Conservation (phyloP, 306 rosid genomes). For the Malus asiatica region DNA sequence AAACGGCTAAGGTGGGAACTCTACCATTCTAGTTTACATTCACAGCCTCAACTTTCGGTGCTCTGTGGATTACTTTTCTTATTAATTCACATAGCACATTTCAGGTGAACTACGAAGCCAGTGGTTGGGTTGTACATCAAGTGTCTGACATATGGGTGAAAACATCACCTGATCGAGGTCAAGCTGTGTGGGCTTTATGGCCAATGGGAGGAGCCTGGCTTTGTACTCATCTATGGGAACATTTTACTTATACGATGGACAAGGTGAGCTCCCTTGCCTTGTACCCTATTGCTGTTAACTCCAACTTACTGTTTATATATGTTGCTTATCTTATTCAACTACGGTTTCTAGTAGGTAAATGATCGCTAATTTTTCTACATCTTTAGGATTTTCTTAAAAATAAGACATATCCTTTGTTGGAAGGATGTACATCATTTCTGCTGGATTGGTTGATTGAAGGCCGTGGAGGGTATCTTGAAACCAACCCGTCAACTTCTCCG, state of each 20-base stretch:
- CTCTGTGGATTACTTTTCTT: background rate
- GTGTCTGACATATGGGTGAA: constrained; percentile 91
- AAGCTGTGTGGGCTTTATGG: constrained; percentile 95
- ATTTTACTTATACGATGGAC: constrained; percentile 76
- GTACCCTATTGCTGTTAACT: background rate
- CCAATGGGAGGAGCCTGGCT: constrained; percentile 99
- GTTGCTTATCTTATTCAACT: background rate
- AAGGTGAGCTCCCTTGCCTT: constrained; percentile 43
- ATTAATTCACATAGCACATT: constrained; percentile 9
- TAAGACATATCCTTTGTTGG: constrained; percentile 91
- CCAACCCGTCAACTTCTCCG: constrained; percentile 97
- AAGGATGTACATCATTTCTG: constrained; percentile 84
- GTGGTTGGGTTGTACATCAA: constrained; percentile 95
- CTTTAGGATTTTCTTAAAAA: constrained; percentile 71
- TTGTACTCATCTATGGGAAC: constrained; percentile 88
- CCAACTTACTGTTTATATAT: background rate
- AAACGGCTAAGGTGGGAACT: constrained; percentile 79
- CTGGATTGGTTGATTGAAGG: constrained; percentile 97
- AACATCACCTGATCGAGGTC: constrained; percentile 84
- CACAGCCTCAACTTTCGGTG: background rate
- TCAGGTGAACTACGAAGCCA: constrained; percentile 87
- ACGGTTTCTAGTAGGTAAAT: background rate
- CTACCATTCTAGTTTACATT: background rate
- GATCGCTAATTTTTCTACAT: constrained; percentile 22
- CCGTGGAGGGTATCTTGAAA: constrained; percentile 67